phyloP scores from a whole-genome alignment of 169 alveolate species.

The Ichthyophthirius multifiliis region DNA sequence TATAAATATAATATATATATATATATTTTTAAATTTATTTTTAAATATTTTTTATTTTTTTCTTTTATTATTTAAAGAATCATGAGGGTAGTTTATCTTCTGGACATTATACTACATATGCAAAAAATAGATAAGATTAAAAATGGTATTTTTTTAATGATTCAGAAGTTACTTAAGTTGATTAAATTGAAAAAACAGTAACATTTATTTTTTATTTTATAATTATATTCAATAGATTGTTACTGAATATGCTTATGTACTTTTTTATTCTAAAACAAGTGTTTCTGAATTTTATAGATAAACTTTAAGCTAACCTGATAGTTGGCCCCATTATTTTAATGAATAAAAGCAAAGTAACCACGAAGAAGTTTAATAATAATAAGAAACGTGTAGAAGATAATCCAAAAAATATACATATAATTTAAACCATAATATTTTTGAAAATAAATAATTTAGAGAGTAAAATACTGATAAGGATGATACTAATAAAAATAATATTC shows the following conservation, averaged over 20 bases:
- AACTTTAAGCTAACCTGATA: neutral
- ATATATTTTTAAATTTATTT: neutral
- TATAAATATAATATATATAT: too few relatives aligned
- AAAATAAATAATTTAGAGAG: too few relatives aligned
- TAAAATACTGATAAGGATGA: too few relatives aligned
- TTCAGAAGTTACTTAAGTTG: neutral
- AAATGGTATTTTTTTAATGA: slow-evolving; percentile 33
- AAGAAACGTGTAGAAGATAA: too few relatives aligned
- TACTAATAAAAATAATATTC: too few relatives aligned
- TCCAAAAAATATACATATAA: too few relatives aligned
- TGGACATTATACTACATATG: slow-evolving; percentile 54
- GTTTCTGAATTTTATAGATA: slow-evolving; percentile 29
- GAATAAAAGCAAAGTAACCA: too few relatives aligned
- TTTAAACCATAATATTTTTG: too few relatives aligned
- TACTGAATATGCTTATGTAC: slow-evolving; percentile 3
- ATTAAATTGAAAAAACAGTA: neutral
- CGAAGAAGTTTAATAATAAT: too few relatives aligned
- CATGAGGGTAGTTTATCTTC: slow-evolving; percentile 53
- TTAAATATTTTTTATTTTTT: neutral
- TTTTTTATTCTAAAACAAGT: slow-evolving; percentile 33
- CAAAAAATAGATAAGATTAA: slow-evolving; percentile 20
- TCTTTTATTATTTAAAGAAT: neutral
- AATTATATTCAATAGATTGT: neutral
- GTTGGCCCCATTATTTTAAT: neutral
- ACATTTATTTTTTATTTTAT: neutral